Evolutionary conservation across 164 flowering plant genomes (phyloP).

Genomic region (Houttuynia cordata): DNA sequence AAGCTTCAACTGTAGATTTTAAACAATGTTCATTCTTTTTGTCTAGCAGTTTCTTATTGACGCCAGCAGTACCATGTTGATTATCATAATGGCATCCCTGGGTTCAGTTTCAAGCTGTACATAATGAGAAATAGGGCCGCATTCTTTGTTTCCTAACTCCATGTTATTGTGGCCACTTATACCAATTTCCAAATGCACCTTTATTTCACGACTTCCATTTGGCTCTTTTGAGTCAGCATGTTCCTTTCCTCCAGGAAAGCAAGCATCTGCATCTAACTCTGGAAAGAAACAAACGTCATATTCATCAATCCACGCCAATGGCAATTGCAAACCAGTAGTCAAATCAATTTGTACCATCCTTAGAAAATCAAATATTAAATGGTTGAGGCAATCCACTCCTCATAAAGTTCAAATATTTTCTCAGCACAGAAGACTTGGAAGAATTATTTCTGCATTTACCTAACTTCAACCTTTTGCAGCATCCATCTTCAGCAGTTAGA

Average conservation of each 20-base stretch:
- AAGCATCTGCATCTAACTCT: constrained; percentile 28
- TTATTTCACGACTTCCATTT: constrained; percentile 35
- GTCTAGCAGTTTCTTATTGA: too few relatives aligned
- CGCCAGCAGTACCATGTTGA: too few relatives aligned
- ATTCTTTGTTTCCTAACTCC: too few relatives aligned
- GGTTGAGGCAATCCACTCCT: constrained; percentile 48
- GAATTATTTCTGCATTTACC: constrained; percentile 25
- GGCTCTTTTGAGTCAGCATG: constrained; percentile 16
- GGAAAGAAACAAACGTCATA: constrained; percentile 79
- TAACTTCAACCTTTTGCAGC: constrained; percentile 35
- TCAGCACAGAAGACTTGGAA: constrained; percentile 30
- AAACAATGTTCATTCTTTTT: too few relatives aligned
- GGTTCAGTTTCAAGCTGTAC: too few relatives aligned
- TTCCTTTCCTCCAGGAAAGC: constrained; percentile 11
- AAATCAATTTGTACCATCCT: constrained; percentile 56
- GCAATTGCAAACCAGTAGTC: constrained; percentile 38
- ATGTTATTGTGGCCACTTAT: constrained; percentile 32
- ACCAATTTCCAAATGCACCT: constrained; percentile 65
- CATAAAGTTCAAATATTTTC: constrained; percentile 49
- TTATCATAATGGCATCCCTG: too few relatives aligned
- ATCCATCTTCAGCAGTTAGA: too few relatives aligned
- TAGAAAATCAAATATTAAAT: constrained; percentile 47
- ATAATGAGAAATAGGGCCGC: too few relatives aligned
- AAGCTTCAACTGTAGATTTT: neutral
- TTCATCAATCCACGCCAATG: too few relatives aligned